A percentile compares a stretch with the other conserved stretches of the same genome.
These are phyloP conservation scores for Geotrichum phurueaensis DNA, from an alignment of 1,139 yeast species.

Conservation along the genomic window DNA sequence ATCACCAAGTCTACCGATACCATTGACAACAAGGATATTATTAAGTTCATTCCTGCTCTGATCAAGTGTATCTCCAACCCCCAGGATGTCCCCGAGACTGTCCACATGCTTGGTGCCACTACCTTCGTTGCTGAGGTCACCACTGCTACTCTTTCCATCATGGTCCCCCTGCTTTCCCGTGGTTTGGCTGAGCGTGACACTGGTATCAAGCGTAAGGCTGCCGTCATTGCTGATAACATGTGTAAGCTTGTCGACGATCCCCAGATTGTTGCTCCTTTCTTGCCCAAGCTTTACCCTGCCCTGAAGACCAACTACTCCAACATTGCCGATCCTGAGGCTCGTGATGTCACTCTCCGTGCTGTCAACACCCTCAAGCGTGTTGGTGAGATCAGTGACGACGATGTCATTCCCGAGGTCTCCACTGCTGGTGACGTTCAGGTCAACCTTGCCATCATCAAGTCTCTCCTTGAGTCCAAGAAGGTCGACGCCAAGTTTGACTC, in stretches of 20 bases:
- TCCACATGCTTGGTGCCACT: constrained; percentile 97
- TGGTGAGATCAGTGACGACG: constrained; percentile 91
- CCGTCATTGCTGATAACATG: constrained; percentile 99
- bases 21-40: constrained; percentile 98
- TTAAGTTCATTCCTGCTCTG: constrained; percentile 93
- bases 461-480: constrained; percentile 63
- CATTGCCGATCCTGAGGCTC: constrained; percentile 99
- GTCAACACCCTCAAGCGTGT: constrained; percentile 96
- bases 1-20: constrained; percentile 96
- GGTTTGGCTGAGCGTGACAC: constrained; percentile 99
- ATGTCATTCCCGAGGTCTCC: constrained; percentile 89
- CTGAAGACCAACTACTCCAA: constrained; percentile 87
- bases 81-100: constrained; percentile 96
- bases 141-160: constrained; percentile 97
- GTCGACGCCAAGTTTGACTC: constrained; percentile 61
- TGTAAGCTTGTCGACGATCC: constrained; percentile 99
- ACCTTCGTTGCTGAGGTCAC: constrained; percentile 99
- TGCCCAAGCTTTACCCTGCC: constrained; percentile 92
- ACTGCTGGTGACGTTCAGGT: constrained; percentile 95
- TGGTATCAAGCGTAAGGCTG: constrained; percentile 98
- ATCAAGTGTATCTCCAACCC: constrained; percentile 96
- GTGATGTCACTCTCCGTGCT: constrained; percentile 96
- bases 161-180: constrained; percentile 98
- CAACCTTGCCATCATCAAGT: constrained; percentile 75
- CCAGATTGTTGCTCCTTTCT: constrained; percentile 98